Evolutionary conservation across 2,329 filamentous ascomycete genomes (phyloP), one percentile per base, ranked within the genome.

Genomic region (Verticillium alfalfae): DNA sequence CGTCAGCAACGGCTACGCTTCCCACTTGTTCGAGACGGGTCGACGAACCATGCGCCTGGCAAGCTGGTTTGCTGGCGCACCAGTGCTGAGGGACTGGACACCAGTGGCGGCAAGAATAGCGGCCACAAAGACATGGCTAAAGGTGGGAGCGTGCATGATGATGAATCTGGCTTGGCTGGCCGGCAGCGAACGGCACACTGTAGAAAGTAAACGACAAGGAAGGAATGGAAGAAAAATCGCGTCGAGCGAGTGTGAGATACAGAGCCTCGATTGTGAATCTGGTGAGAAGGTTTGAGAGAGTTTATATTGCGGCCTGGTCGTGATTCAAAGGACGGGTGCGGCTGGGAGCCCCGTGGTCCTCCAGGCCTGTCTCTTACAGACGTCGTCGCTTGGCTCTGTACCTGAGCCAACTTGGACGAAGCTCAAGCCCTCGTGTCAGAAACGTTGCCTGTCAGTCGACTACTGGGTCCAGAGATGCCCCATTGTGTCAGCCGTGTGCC

Each of bases 241-340:
- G 39, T 58, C 57, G 34, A 58, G 57, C 57, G 57, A 31, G 57
- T 58, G 39, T 34, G 15, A 52, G 45, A 52, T 22, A 18, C 26
- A 36, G 12, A 31, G 15, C 15, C 12, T 16, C 34, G 18, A 22
- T 6, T n/a, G 38, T 36, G 57, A 39, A 39, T 31, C 38, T 58
- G 57, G 49, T 58, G 57, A 58, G 57, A 58, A 52, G 38, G 38
- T 58, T 58, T 58, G 57, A 58, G 57, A 58, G 57, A 18, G 39
- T 58, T 58, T 58, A 58, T 58, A 58, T 58, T 52, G n/a, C 22
- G 18, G 39, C 15, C 18, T n/a, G 39, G 3, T 13, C 16, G n/a
- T 52, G 45, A 1, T 26, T 9, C 3, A 12, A 26, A 18, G 18
- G n/a, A 22, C 22, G 18, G 18, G 45, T 8, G 10, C 16, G n/a